Evolutionary conservation across 495 filamentous ascomycete genomes (phyloP).

Genomic region (Tuber aestivum): DNA sequence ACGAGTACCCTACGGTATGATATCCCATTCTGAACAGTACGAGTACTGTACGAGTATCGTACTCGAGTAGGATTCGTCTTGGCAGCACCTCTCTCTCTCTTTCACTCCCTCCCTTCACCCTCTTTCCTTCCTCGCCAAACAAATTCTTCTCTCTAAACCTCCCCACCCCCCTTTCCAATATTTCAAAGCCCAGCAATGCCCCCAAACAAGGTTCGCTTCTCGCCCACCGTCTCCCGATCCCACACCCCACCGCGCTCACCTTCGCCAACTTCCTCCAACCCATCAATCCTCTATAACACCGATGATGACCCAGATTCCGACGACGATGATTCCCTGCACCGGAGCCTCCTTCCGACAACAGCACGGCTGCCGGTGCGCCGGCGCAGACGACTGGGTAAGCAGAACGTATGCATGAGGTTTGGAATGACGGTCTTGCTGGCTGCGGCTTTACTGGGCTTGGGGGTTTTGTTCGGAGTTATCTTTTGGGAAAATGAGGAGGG

Average conservation of each 20-base stretch:
- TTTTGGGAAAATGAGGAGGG: constrained; percentile 33
- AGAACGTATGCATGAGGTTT: constrained; percentile 13
- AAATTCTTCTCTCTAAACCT: too few species aligned
- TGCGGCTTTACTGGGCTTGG: constrained; percentile 16
- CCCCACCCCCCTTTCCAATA: background rate
- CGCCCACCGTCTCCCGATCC: constrained; percentile 29
- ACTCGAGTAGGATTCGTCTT: background rate
- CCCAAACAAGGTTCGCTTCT: constrained; percentile 28
- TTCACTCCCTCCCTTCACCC: background rate
- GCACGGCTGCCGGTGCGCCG: constrained; percentile 9
- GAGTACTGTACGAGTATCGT: too few species aligned
- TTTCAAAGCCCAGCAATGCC: background rate
- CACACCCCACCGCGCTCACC: constrained; percentile 22
- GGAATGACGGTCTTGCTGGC: constrained; percentile 24
- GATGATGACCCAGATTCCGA: background rate
- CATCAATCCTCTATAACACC: constrained; percentile 15
- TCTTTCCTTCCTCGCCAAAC: background rate
- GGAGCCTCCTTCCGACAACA: background rate
- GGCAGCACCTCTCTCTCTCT: background rate
- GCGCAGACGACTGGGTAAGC: background rate
- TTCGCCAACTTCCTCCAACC: constrained; percentile 5
- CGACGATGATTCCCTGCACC: background rate
- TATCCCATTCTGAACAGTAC: background rate
- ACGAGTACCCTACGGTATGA: too few species aligned
- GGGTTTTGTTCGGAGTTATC: constrained; percentile 28